Conservation (phyloP, 108 stramenopile species). For the Nitzschia palea region DNA sequence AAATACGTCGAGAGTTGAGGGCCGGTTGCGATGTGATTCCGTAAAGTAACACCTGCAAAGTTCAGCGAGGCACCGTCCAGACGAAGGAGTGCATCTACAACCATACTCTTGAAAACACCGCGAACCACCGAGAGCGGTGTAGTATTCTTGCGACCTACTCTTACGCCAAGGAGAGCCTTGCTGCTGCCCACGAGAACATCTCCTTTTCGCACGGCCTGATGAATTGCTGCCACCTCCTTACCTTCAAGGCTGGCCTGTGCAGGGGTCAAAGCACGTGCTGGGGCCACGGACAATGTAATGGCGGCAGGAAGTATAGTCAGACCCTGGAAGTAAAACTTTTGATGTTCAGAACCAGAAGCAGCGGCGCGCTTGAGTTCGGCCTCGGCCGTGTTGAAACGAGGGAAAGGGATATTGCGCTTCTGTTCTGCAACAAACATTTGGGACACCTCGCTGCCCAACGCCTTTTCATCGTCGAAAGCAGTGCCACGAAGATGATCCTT, state of each 20-base stretch:
- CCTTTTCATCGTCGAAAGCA: slow-evolving; percentile 5
- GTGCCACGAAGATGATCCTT: slow-evolving; percentile 36
- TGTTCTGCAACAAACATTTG: slow-evolving; percentile 7
- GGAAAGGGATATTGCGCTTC: slow-evolving; percentile 21
- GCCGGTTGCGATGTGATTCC: slow-evolving; percentile 62
- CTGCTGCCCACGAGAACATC: slow-evolving; percentile 60
- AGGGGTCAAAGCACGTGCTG: slow-evolving; percentile 58
- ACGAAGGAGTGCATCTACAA: slow-evolving; percentile 73
- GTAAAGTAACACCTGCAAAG: slow-evolving; percentile 58
- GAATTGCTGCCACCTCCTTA: slow-evolving; percentile 59
- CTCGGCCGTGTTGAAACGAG: slow-evolving; percentile 11
- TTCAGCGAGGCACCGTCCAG: slow-evolving; percentile 67
- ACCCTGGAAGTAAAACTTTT: slow-evolving; percentile 66
- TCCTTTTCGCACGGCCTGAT: slow-evolving; percentile 81
- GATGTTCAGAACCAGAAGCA: slow-evolving; percentile 29
- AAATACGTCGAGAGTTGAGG: slow-evolving; percentile 57
- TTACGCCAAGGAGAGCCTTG: slow-evolving; percentile 58
- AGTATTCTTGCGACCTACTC: slow-evolving; percentile 63
- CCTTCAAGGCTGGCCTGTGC: slow-evolving; percentile 67
- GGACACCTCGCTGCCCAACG: background rate
- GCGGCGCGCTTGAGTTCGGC: slow-evolving; percentile 20
- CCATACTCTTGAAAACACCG: slow-evolving; percentile 73
- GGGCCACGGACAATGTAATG: slow-evolving; percentile 68
- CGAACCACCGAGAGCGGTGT: slow-evolving; percentile 64
- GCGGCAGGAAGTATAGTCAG: slow-evolving; percentile 57